Conservation (phyloP, 2,329 filamentous ascomycete genomes). For the Aspergillus fumigatiaffinis region DNA sequence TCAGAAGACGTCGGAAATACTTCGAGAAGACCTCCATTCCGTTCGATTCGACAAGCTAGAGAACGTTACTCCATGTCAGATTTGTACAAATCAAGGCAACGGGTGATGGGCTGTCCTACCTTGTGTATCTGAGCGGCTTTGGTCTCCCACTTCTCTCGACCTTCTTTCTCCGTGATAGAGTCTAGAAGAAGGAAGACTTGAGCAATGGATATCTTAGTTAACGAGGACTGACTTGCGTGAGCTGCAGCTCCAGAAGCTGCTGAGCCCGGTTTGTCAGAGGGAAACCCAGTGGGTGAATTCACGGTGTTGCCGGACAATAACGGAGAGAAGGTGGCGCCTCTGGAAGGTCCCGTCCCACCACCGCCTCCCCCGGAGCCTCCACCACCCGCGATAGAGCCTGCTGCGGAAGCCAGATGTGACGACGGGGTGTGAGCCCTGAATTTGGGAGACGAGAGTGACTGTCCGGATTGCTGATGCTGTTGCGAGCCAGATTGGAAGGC, state of each 20-base stretch:
- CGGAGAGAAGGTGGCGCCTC: constrained; percentile 58
- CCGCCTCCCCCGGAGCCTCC: constrained; percentile 47
- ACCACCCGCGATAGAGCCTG: constrained; percentile 51
- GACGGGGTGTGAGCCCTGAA: constrained; percentile 53
- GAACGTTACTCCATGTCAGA: neutral
- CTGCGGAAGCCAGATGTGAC: constrained; percentile 54
- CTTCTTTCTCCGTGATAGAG: constrained; percentile 92
- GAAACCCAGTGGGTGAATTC: constrained; percentile 51
- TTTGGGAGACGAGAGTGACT: constrained; percentile 55
- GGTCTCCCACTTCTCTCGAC: constrained; percentile 83
- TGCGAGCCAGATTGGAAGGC: constrained; percentile 53
- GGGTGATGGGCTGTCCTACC: constrained; percentile 52
- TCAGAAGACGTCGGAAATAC: constrained; percentile 90
- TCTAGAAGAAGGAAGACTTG: constrained; percentile 93
- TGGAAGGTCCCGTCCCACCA: constrained; percentile 53
- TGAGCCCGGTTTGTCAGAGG: constrained; percentile 45
- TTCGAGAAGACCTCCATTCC: constrained; percentile 98
- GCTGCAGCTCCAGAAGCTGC: constrained; percentile 38
- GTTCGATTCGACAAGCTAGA: constrained; percentile 88
- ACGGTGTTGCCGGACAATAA: constrained; percentile 54
- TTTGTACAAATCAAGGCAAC: neutral
- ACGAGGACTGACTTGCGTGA: constrained; percentile 53
- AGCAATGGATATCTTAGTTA: constrained; percentile 90
- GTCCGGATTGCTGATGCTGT: constrained; percentile 47
- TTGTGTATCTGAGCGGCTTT: constrained; percentile 90